Conservation (phyloP, 768 basidiomycete species). For the Imleria badia region DNA sequence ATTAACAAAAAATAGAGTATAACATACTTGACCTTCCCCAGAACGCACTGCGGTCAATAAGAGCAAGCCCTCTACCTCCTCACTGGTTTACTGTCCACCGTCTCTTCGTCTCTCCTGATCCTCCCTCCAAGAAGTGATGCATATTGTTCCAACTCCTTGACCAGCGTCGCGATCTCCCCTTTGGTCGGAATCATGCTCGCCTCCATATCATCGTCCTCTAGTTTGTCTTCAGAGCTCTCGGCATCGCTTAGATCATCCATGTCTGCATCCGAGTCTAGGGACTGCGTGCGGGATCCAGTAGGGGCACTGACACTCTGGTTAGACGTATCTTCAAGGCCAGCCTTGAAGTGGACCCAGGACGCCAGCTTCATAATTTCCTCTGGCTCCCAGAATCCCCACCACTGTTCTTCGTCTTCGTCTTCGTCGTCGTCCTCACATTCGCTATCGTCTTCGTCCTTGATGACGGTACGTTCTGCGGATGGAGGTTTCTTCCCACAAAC, state of each 20-base stretch:
- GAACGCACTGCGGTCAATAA: constrained; percentile 10
- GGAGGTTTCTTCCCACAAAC: constrained; percentile 64
- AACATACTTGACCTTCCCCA: constrained; percentile 17
- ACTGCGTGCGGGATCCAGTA: constrained; percentile 1
- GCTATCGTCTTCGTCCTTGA: constrained; percentile 24
- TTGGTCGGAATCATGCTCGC: constrained; percentile 19
- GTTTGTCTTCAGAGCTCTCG: constrained; percentile 5
- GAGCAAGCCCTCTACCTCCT: constrained; percentile 11
- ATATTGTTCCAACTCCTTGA: constrained; percentile 57
- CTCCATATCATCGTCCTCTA: constrained; percentile 3
- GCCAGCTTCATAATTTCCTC: constrained; percentile 63
- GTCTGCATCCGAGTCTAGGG: constrained; percentile 15
- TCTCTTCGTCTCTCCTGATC: constrained; percentile 33
- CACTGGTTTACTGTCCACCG: constrained; percentile 1
- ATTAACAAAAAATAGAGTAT: constrained; percentile 30
- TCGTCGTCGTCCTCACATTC: constrained; percentile 33
- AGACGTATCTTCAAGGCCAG: constrained; percentile 35
- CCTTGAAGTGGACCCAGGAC: constrained; percentile 60
- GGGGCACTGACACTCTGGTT: neutral
- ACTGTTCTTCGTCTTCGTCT: constrained; percentile 43
- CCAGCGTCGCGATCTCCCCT: constrained; percentile 44
- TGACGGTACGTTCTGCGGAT: constrained; percentile 23
- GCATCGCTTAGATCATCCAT: constrained; percentile 17
- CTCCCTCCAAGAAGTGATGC: constrained; percentile 63
- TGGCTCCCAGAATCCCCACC: constrained; percentile 77